Evolutionary conservation across 805 yeast species (phyloP), one percentile per base, ranked within the genome.

Genomic region (Ogataea ramenticola): DNA sequence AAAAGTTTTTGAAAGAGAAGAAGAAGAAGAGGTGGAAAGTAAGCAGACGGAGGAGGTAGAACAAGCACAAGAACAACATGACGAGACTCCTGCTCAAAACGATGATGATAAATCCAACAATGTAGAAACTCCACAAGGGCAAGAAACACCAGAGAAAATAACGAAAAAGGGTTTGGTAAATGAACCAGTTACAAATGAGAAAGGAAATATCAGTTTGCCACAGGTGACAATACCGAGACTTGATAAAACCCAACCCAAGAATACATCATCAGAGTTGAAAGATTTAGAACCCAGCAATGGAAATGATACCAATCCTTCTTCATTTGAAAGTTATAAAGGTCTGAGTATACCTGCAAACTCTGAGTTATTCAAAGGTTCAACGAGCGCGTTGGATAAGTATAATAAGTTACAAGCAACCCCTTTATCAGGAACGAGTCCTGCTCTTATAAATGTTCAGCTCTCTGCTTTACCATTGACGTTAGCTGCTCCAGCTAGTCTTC

Each of bases 381-480:
- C 39, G 14, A 16, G 31, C 15, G 53, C 53, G 9, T 30, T 46
- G 24, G 44, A 45, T 16, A 42, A 37, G 20, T 51, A 51, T 35
- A 40, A 21, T n/a, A 36, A 36, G 16, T 5, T 29, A 27, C 34
- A 19, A 8, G 35, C 12, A 20, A 8, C 29, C 19, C 46, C 31
- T 32, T 29, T 12, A 34, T 29, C 19, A 22, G 19, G 35, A 20
- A 37, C 26, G 17, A 5, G 3, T 9, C n/a, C 48, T 1, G 58
- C 56, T 12, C 36, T 58, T 12, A 54, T 57, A 2, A 58, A 61
- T 40, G 79, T 80, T 0, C 84, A 80, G 53, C 57, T 80, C 35
- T 75, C 82, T 0, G 80, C 84, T 1, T 62, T 81, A 33, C 86
- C 86, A 2, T 59, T 81, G 42, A 72, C 79, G 3, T 57, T 80